phyloP scores from a whole-genome alignment of 148 eudicot species.

The Pouteria glomerata region DNA sequence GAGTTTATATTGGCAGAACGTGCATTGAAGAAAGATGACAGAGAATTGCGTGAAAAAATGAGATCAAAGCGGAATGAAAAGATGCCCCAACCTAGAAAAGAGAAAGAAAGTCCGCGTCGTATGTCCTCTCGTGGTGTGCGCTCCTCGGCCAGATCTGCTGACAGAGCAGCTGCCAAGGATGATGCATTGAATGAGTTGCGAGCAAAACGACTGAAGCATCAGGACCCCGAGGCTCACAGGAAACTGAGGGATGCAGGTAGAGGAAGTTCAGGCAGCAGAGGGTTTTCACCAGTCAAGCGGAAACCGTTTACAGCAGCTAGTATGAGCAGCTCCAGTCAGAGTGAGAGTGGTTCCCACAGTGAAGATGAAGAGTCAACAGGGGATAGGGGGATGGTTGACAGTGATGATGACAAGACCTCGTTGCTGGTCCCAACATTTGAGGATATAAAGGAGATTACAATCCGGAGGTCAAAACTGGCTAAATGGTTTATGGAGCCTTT shows the following conservation, averaged over 20 bases:
- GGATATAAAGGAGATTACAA: slow-evolving; percentile 65
- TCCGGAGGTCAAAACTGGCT: slow-evolving; percentile 72
- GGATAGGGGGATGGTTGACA: slow-evolving; percentile 51
- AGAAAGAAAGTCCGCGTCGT: slow-evolving; percentile 51
- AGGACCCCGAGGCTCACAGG: slow-evolving; percentile 40
- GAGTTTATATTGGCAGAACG: slow-evolving; percentile 83
- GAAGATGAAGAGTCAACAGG: slow-evolving; percentile 66
- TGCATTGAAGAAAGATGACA: slow-evolving; percentile 67
- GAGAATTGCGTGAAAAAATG: slow-evolving; percentile 63
- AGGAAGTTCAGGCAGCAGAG: slow-evolving; percentile 38
- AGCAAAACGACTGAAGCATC: slow-evolving; percentile 70
- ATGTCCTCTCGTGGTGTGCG: slow-evolving; percentile 66
- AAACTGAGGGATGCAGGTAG: slow-evolving; percentile 42
- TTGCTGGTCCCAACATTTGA: slow-evolving; percentile 64
- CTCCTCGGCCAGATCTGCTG: slow-evolving; percentile 71
- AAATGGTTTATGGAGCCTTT: slow-evolving; percentile 99
- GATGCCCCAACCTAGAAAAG: slow-evolving; percentile 53
- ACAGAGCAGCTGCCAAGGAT: slow-evolving; percentile 61
- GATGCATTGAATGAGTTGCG: slow-evolving; percentile 76
- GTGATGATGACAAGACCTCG: slow-evolving; percentile 74
- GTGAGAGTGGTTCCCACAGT: slow-evolving; percentile 70
- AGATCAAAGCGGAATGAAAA: slow-evolving; percentile 59
- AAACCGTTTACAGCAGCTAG: slow-evolving; percentile 47
- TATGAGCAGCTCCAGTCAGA: slow-evolving; percentile 60
- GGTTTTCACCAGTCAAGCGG: slow-evolving; percentile 58